These are phyloP conservation scores for Penicillium sumatraense DNA, from an alignment of 2,329 filamentous ascomycete species.

Conservation along the genomic window DNA sequence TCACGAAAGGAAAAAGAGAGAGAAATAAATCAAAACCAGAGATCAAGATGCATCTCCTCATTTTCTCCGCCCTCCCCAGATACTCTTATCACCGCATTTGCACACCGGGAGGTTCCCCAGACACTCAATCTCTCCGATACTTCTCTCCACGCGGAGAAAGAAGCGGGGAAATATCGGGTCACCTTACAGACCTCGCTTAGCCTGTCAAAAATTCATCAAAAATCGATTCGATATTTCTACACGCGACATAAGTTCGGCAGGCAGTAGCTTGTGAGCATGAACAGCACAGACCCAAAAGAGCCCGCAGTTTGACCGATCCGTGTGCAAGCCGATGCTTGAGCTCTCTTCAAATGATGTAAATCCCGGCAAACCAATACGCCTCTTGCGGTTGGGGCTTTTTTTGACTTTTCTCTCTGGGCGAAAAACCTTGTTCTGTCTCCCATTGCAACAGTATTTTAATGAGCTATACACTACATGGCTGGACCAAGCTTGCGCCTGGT, in stretches of 20 bases:
- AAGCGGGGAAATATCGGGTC: not conserved
- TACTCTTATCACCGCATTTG: not conserved
- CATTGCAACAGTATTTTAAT: not conserved
- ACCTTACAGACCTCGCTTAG: not conserved
- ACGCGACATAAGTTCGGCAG: no score
- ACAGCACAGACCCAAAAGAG: not conserved
- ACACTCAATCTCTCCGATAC: not conserved
- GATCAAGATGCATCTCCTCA: not conserved
- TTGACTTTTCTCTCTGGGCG: not conserved
- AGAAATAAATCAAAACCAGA: not conserved
- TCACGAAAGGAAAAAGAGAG: no score
- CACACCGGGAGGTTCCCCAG: slow-evolving; percentile 2
- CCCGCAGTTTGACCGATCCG: not conserved
- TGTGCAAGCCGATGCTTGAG: not conserved
- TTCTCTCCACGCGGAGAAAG: slow-evolving; percentile 4
- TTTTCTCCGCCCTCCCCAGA: not conserved
- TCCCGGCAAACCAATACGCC: not conserved
- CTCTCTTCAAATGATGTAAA: not conserved
- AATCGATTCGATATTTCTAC: not conserved
- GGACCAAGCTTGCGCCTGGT: not conserved
- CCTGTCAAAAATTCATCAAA: not conserved
- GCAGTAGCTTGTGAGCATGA: no score
- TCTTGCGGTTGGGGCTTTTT: slow-evolving; percentile 2
- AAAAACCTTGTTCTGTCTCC: not conserved
- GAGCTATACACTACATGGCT: not conserved